A percentile compares a stretch with the other conserved stretches of the same genome.
phyloP scores from a whole-genome alignment of 2,329 filamentous ascomycete genomes.

The Coleophoma cylindrospora region DNA sequence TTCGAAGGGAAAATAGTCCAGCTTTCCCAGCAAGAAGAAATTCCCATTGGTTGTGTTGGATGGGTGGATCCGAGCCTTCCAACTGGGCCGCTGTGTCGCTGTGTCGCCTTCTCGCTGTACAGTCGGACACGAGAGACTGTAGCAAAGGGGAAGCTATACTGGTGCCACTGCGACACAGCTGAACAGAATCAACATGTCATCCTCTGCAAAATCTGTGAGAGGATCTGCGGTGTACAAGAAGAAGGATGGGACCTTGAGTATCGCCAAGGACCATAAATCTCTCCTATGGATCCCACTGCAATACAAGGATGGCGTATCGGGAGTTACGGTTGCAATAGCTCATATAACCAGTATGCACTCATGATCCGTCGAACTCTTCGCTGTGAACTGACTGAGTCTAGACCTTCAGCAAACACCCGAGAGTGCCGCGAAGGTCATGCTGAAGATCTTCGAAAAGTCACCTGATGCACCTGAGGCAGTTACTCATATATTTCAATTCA shows the following conservation, averaged over 20 bases:
- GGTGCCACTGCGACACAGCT: no score
- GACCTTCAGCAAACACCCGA: constrained; percentile 95
- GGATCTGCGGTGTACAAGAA: constrained; percentile 85
- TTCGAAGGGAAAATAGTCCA: no score
- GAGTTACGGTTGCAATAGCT: constrained; percentile 64
- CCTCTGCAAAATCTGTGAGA: constrained; percentile 34
- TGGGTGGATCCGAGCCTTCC: no score
- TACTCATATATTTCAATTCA: constrained; percentile 85
- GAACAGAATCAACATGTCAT: no score
- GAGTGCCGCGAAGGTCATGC: constrained; percentile 81
- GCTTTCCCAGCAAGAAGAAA: no score
- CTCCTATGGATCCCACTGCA: constrained; percentile 78
- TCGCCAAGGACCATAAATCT: constrained; percentile 67
- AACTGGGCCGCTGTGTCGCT: no score
- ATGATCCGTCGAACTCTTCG: constrained; percentile 3
- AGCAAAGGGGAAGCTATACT: no score
- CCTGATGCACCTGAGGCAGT: constrained; percentile 53
- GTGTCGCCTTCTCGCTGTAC: no score
- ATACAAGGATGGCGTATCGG: constrained; percentile 53
- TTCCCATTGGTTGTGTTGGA: no score
- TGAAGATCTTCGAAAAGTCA: constrained; percentile 81
- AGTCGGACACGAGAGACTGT: no score
- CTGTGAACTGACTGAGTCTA: constrained; percentile 30
- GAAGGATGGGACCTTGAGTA: constrained; percentile 79
- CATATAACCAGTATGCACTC: constrained; percentile 72